Evolutionary conservation across 441 rosid genomes (phyloP).

Genomic region (Pelargonium cotyledonis): DNA sequence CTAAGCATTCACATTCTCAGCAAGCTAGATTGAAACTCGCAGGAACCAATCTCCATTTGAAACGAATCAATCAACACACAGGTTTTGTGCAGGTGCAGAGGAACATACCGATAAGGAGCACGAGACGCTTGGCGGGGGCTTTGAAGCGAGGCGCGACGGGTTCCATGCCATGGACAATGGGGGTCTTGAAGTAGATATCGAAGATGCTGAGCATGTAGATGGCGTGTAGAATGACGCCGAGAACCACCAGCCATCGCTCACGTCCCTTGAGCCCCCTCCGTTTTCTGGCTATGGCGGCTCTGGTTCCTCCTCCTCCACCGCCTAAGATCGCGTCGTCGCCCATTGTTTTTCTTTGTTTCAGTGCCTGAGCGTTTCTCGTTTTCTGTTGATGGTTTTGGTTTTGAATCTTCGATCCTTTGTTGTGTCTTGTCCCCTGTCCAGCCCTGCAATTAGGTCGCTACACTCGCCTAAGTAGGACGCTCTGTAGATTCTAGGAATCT

Average conservation of each 20-base stretch:
- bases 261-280: slow-evolving; percentile 56
- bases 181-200: slow-evolving; percentile 96
- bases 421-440: too few species aligned
- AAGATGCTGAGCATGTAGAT: slow-evolving; percentile 90
- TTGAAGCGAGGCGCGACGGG: slow-evolving; percentile 65
- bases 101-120: slow-evolving; percentile 63
- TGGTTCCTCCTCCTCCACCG: slow-evolving; percentile 28
- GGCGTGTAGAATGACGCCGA: slow-evolving; percentile 79
- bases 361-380: slow-evolving; percentile 1
- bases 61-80: slow-evolving; percentile 12
- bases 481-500: neutral
- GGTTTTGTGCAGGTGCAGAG: neutral
- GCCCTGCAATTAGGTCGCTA: too few species aligned
- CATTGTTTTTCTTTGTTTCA: slow-evolving; percentile 23
- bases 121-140: slow-evolving; percentile 84
- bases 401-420: neutral
- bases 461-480: neutral
- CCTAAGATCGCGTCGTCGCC: slow-evolving; percentile 70
- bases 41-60: neutral
- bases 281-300: slow-evolving; percentile 23
- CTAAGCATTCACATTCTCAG: neutral
- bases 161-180: slow-evolving; percentile 95
- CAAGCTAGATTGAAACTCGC: neutral
- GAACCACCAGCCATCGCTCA: slow-evolving; percentile 74
- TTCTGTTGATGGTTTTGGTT: neutral